Evolutionary conservation across 345 rosid genomes (phyloP).

Genomic region (Rubroshorea leprosula): DNA sequence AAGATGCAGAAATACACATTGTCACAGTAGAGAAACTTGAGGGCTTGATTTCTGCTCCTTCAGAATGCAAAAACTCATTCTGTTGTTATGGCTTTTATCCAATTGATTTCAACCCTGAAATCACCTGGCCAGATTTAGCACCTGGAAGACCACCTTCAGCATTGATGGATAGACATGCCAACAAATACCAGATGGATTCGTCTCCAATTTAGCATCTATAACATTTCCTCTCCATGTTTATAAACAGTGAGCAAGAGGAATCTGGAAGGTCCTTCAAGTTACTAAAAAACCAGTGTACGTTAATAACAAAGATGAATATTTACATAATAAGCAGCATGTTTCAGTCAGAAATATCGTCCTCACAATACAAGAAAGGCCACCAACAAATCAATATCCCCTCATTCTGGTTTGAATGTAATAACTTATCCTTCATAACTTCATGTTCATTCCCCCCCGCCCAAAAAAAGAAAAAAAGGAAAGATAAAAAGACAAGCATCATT

Average conservation of each 20-base stretch:
- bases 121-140: constrained; percentile 77
- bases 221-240: constrained; percentile 95
- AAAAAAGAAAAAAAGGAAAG: neutral
- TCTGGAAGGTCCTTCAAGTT: constrained; percentile 31
- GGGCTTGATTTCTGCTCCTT: neutral
- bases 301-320: neutral
- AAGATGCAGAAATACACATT: neutral
- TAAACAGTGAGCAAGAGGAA: constrained; percentile 62
- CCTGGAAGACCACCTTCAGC: constrained; percentile 72
- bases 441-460: too few species aligned
- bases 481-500: neutral
- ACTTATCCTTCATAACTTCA: too few species aligned
- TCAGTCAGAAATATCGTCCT: too few species aligned
- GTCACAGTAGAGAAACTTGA: constrained; percentile 14
- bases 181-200: constrained; percentile 74
- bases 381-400: too few species aligned
- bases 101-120: constrained; percentile 69
- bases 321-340: neutral
- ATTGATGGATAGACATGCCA: constrained; percentile 81
- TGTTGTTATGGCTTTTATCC: constrained; percentile 66
- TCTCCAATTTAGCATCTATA: constrained; percentile 76
- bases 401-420: too few species aligned
- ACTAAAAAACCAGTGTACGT: neutral
- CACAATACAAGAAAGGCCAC: too few species aligned
- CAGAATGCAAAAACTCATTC: neutral